Evolutionary conservation across 2,329 filamentous ascomycete genomes (phyloP).

Genomic region (Trichoderma sp.): DNA sequence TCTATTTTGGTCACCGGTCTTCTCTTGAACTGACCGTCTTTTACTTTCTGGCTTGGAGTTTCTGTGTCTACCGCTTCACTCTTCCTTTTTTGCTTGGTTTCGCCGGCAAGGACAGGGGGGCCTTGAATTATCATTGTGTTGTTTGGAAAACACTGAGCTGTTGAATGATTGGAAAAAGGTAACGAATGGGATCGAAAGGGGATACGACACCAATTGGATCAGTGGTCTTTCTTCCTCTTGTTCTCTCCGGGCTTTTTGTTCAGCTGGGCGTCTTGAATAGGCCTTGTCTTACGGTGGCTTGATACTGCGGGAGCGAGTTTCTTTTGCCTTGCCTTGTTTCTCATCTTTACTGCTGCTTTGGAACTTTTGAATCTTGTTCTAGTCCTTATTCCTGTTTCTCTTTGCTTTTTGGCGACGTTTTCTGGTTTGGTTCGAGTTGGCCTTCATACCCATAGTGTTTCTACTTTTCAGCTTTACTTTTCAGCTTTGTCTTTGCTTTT

Average conservation of each 20-base stretch:
- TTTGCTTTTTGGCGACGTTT: background rate
- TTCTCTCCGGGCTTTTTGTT: too few species aligned
- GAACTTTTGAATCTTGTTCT: background rate
- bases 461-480: constrained; percentile 5
- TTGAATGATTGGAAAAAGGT: too few species aligned
- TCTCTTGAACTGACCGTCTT: too few species aligned
- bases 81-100: background rate
- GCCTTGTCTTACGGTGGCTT: too few species aligned
- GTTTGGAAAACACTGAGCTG: background rate
- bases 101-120: background rate
- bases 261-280: too few species aligned
- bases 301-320: background rate
- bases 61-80: background rate
- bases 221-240: too few species aligned
- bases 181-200: too few species aligned
- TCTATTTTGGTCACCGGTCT: too few species aligned
- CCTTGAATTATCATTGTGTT: background rate
- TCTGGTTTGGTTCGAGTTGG: background rate
- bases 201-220: too few species aligned
- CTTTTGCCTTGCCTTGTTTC: background rate
- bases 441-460: constrained; percentile 20
- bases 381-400: background rate
- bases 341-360: background rate
- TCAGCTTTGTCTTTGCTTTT: background rate
- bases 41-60: too few species aligned